Percentiles rank a stretch among this genome's conserved stretches.
Conservation (phyloP, 495 filamentous ascomycete genomes). For the Penicillium angulare region DNA sequence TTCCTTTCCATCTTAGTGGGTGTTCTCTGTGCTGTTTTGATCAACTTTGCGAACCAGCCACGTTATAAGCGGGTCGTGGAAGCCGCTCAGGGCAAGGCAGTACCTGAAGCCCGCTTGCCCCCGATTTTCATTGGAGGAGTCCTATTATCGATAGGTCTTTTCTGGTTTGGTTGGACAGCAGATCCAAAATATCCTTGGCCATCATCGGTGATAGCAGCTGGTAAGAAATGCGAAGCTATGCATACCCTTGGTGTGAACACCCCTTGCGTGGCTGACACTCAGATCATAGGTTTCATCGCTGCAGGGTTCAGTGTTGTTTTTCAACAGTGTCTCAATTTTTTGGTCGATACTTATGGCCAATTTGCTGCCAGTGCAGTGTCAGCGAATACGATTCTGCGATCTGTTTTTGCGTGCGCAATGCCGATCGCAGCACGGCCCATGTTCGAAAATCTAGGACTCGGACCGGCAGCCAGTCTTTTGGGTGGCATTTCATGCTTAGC, state of each 20-base stretch:
- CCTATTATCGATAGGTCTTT: slow-evolving; percentile 45
- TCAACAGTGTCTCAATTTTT: slow-evolving; percentile 38
- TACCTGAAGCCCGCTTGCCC: slow-evolving; percentile 32
- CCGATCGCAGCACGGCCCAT: slow-evolving; percentile 35
- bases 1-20: slow-evolving; percentile 32
- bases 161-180: slow-evolving; percentile 46
- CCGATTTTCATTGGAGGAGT: slow-evolving; percentile 53
- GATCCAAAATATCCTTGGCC: slow-evolving; percentile 24
- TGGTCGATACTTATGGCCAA: slow-evolving; percentile 36
- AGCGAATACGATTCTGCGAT: slow-evolving; percentile 37
- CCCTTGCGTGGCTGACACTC: slow-evolving; percentile 5
- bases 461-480: slow-evolving; percentile 32
- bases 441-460: slow-evolving; percentile 30
- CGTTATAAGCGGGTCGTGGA: slow-evolving; percentile 23
- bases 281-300: slow-evolving; percentile 13
- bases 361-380: slow-evolving; percentile 36
- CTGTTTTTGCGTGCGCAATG: slow-evolving; percentile 32
- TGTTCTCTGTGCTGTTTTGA: slow-evolving; percentile 20
- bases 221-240: background rate
- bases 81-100: slow-evolving; percentile 18
- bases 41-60: slow-evolving; percentile 26
- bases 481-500: slow-evolving; percentile 30
- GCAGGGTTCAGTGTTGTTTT: slow-evolving; percentile 38
- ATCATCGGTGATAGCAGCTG: slow-evolving; percentile 14
- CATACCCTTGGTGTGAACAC: background rate